A percentile compares a stretch with the other conserved stretches of the same genome.
phyloP scores from a whole-genome alignment of 257 asterid species.

The Euphrasia confusa region DNA sequence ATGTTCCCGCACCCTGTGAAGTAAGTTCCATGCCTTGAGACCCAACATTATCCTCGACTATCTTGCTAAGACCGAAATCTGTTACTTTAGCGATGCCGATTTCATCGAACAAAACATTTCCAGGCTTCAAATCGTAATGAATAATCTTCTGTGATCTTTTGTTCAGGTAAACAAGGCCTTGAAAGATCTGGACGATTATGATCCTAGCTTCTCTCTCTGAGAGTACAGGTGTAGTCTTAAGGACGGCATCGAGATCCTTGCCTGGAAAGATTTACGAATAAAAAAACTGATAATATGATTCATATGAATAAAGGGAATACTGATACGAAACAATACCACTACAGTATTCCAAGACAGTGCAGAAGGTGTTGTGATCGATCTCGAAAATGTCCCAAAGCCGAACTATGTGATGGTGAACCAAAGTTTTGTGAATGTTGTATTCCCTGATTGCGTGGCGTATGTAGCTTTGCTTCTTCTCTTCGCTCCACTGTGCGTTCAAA shows the following conservation, averaged over 20 bases:
- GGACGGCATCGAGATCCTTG: conserved; percentile 96
- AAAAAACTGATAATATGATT: neutral
- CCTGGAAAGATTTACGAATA: conserved; percentile 36
- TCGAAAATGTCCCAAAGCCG: conserved; percentile 98
- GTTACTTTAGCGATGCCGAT: conserved; percentile 83
- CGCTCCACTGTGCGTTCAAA: conserved; percentile 97
- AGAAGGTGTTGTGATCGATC: conserved; percentile 94
- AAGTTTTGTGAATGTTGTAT: conserved; percentile 90
- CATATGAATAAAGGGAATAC: conserved; percentile 5
- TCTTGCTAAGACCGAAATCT: conserved; percentile 99
- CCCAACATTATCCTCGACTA: conserved; percentile 95
- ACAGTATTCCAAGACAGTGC: conserved; percentile 95
- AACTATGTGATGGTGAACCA: conserved; percentile 91
- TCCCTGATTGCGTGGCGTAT: conserved; percentile 98
- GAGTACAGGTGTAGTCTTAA: conserved; percentile 76
- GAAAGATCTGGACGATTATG: conserved; percentile 86
- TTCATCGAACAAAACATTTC: conserved; percentile 94
- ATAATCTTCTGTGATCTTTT: conserved; percentile 88
- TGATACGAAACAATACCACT: conserved; percentile 56
- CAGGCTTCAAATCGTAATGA: conserved; percentile 98
- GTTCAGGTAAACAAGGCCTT: conserved; percentile 90
- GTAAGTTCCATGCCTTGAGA: conserved; percentile 99
- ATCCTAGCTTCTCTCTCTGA: conserved; percentile 94
- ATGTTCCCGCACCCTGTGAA: conserved; percentile 99
- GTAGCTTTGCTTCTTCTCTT: conserved; percentile 96